Base-by-base conservation (phyloP, 805 yeast species). In the Ogataea zsoltii region DNA sequence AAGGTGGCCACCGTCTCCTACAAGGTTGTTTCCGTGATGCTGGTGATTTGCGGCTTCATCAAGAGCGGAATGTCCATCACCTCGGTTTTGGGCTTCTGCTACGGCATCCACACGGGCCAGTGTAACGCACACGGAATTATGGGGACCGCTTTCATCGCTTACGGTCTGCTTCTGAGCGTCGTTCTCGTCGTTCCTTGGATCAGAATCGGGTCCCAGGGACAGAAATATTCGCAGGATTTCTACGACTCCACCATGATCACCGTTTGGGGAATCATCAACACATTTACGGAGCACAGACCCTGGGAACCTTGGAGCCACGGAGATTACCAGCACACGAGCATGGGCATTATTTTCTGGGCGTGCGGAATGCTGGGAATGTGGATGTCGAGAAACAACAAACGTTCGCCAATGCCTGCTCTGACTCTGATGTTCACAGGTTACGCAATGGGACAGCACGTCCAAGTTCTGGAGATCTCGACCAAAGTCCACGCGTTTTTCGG, bases 281-380 rank as follows among this genome's bases (percentile, higher is more conserved):
- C 97, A 0, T 92, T 92, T 66, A 92, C 98, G 2, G 98, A 92
- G 66, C 98, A 92, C 66, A 71, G 97, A 50, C 68, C 67, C 12
- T 92, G 97, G 97, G 94, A 90, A 61, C 80, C 72, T 7, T 92
- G 98, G 98, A 76, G 79, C 34, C 95, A 87, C 72, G 94, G 96
- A 9, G 97, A 90, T 65, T 88, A 85, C 63, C 97, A 91, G 69
- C 97, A 91, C 65, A 91, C 98, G 0, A 80, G 94, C 16, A 89
- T 92, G 96, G 98, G 98, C 1, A 86, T 92, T 45, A 76, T 92
- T 25, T 92, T 97, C 96, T 90, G 97, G 95, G 80, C 88, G 41
- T 95, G 96, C 45, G 98, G 97, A 7, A 69, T 90, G 53, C 66
- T 90, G 19, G 98, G 98, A 1, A 74, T 92, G 49, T 86, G 77